Base-by-base conservation (phyloP, 495 filamentous ascomycete species). In the Talaromyces adpressus region DNA sequence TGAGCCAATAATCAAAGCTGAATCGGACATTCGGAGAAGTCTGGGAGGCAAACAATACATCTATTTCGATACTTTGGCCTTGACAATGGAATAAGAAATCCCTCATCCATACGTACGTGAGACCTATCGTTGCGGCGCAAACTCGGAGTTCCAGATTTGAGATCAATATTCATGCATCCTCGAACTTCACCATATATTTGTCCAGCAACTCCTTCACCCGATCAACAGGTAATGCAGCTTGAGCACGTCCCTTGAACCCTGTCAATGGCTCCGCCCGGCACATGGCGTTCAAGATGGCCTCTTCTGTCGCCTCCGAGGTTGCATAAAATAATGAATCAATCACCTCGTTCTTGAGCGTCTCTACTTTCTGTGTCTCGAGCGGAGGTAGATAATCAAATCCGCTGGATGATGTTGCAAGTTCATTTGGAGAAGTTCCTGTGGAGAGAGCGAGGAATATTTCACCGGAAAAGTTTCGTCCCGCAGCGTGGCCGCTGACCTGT, bases 321-420 rank as follows among this genome's bases (percentile, higher is more conserved):
- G 57, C 57, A 39, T 59, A 59, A 11, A 59, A 59, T n/a, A 59
- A 39, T 4, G 29, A 23, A 11, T 59, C 57, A 23, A 59, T 59
- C 22, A 34, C 29, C 25, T 59, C 57, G 57, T 59, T 59, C 16
- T 59, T 59, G 16, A 59, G 29, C 25, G 57, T 34, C 57, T 39
- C 29, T 39, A 59, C 34, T 34, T n/a, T 3, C n/a, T 34, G 34
- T 22, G 57, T 59, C 22, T 59, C 57, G 29, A 59, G 18, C 1
- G 57, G 29, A 34, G 57, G 57, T 6, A 59, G 32, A 6, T 59
- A 59, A 3, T 56, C 52, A 16, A 56, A 56, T 11, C 57, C 57
- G 34, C 29, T 34, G 1, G 34, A 59, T 16, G 29, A 9, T 59
- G 57, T 59, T 6, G 29, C 57, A 20, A 59, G 14, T 9, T 59